Percentiles rank a stretch among this genome's conserved stretches.
Conservation (phyloP, 78 protist genomes). For the Cavenderia fasciculata region DNA sequence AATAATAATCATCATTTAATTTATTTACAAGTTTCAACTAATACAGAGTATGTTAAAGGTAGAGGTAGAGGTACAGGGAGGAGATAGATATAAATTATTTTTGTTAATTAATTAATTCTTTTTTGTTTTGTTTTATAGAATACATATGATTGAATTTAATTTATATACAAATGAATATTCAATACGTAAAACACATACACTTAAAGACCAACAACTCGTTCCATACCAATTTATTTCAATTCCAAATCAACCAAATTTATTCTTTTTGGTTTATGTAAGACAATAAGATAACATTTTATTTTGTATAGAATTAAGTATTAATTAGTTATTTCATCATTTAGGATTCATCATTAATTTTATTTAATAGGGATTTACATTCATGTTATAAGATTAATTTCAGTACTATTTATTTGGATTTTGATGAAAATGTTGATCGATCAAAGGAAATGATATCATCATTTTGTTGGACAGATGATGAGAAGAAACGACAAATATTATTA, state of each 20-base stretch:
- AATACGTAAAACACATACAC: neutral
- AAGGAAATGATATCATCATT: neutral
- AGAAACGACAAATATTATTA: neutral
- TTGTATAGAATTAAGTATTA: neutral
- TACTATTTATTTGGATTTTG: neutral
- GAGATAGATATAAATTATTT: neutral
- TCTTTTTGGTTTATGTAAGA: neutral
- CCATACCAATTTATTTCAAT: constrained; percentile 4
- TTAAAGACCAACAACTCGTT: neutral
- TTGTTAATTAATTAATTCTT: neutral
- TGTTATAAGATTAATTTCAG: neutral
- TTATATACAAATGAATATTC: neutral
- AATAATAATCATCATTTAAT: no score
- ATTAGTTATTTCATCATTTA: neutral
- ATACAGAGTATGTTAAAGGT: neutral
- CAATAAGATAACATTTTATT: neutral
- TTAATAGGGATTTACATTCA: neutral
- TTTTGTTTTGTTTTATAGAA: neutral
- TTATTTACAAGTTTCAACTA: neutral
- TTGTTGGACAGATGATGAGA: neutral
- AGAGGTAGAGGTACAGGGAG: no score
- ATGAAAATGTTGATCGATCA: neutral
- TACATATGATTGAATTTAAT: neutral
- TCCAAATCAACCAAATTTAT: neutral
- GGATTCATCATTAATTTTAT: neutral